Evolutionary conservation across 768 basidiomycete species (phyloP).

Genomic region (Inosperma sp.): DNA sequence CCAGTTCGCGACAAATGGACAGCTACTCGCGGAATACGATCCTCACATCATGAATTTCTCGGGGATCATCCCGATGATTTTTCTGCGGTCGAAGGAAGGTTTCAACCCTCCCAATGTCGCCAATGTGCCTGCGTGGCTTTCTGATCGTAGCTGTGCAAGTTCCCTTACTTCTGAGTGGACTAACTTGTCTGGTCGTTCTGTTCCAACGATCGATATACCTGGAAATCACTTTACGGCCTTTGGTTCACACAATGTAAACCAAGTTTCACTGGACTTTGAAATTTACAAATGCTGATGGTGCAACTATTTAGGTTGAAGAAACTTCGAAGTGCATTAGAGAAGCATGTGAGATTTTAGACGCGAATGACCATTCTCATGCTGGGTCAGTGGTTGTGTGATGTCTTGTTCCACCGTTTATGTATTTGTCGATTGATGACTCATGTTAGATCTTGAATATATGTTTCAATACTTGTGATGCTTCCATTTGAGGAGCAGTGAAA

Average conservation of each 20-base stretch:
- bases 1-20: slow-evolving; percentile 49
- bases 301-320: too few species aligned
- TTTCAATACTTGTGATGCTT: too few species aligned
- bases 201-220: slow-evolving; percentile 52
- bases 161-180: slow-evolving; percentile 46
- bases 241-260: slow-evolving; percentile 44
- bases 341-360: too few species aligned
- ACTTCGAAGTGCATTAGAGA: too few species aligned
- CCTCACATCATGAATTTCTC: slow-evolving; percentile 22
- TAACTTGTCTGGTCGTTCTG: slow-evolving; percentile 27
- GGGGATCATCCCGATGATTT: slow-evolving; percentile 36
- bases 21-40: slow-evolving; percentile 44
- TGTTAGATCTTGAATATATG: too few species aligned
- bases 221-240: slow-evolving; percentile 67
- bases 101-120: slow-evolving; percentile 31
- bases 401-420: too few species aligned
- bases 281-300: too few species aligned
- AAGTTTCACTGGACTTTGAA: too few species aligned
- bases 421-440: too few species aligned
- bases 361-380: too few species aligned
- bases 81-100: slow-evolving; percentile 50
- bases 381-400: too few species aligned
- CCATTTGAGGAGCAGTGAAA: too few species aligned
- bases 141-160: slow-evolving; percentile 36
- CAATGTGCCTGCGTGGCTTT: slow-evolving; percentile 49